These are phyloP conservation scores for Butyriboletus loyo DNA, from an alignment of 768 basidiomycete species.

Conservation along the genomic window DNA sequence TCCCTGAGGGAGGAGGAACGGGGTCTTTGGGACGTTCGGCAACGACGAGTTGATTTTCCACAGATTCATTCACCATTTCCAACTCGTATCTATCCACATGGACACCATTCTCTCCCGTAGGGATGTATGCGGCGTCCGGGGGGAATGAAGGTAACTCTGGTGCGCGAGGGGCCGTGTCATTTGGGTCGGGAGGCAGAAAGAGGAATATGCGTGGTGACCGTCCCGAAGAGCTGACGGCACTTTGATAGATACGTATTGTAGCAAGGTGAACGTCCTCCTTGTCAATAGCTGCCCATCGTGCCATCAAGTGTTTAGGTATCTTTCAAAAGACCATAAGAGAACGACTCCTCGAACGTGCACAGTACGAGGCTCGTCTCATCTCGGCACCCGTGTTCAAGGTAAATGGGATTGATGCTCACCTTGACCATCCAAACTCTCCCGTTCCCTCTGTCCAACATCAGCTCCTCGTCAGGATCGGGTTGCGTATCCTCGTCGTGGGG, in stretches of 20 bases:
- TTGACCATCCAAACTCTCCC: conserved; percentile 85
- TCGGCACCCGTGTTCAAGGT: background rate
- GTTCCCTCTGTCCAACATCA: conserved; percentile 74
- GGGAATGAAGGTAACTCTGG: conserved; percentile 25
- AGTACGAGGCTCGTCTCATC: background rate
- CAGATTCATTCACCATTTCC: conserved; percentile 80
- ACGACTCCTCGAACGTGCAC: background rate
- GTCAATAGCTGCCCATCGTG: conserved; percentile 76
- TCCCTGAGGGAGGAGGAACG: conserved; percentile 37
- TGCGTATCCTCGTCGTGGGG: conserved; percentile 56
- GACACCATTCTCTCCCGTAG: conserved; percentile 26
- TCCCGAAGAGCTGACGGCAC: conserved; percentile 40
- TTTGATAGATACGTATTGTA: conserved; percentile 75
- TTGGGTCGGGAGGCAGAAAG: conserved; percentile 57
- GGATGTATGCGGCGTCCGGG: conserved; percentile 30
- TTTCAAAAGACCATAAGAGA: conserved; percentile 30
- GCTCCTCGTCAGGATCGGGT: conserved; percentile 77
- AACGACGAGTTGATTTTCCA: conserved; percentile 83
- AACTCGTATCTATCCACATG: conserved; percentile 74
- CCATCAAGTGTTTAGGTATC: conserved; percentile 86
- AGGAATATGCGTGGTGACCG: conserved; percentile 62
- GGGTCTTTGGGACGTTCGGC: conserved; percentile 76
- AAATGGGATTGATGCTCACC: conserved; percentile 41
- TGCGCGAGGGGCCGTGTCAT: conserved; percentile 37
- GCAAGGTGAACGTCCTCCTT: conserved; percentile 79